These are phyloP conservation scores for Xylaria intraflava DNA, from an alignment of 495 filamentous ascomycete species.

Conservation along the genomic window DNA sequence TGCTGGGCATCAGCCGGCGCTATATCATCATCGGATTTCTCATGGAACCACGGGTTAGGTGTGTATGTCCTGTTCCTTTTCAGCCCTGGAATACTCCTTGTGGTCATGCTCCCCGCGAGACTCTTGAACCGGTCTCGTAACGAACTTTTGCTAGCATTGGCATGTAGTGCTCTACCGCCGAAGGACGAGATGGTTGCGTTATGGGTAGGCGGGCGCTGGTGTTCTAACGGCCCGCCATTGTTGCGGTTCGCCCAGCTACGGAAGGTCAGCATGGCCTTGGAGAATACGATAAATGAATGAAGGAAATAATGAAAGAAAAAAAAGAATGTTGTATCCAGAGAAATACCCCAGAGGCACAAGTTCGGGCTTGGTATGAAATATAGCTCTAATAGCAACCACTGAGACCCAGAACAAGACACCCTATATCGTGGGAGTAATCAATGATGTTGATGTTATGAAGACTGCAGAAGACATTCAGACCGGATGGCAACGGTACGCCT, in stretches of 20 bases:
- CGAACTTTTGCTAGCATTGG: not conserved
- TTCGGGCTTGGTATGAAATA: not conserved
- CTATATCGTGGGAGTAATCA: not conserved
- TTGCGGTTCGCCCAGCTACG: not conserved
- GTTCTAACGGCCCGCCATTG: not conserved
- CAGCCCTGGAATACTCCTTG: not conserved
- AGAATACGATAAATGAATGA: not conserved
- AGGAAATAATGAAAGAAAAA: not conserved
- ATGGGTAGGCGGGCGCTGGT: not conserved
- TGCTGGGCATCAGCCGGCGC: not conserved
- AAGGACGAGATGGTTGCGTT: not conserved
- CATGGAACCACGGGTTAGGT: not conserved
- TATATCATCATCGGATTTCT: not conserved
- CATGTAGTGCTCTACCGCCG: not conserved
- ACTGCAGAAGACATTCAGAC: not conserved
- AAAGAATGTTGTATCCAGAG: not conserved
- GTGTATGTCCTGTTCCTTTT: not conserved
- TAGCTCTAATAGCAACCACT: not conserved
- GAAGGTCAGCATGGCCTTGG: conserved; percentile 2
- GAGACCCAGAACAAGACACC: not conserved
- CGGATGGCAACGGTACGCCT: not conserved
- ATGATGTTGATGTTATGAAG: not conserved
- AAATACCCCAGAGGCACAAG: not conserved
- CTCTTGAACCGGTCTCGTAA: conserved; percentile 4
- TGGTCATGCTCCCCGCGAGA: conserved; percentile 2